phyloP scores from a whole-genome alignment of 1,284 basidiomycete species.

The Ceratobasidium sp. region DNA sequence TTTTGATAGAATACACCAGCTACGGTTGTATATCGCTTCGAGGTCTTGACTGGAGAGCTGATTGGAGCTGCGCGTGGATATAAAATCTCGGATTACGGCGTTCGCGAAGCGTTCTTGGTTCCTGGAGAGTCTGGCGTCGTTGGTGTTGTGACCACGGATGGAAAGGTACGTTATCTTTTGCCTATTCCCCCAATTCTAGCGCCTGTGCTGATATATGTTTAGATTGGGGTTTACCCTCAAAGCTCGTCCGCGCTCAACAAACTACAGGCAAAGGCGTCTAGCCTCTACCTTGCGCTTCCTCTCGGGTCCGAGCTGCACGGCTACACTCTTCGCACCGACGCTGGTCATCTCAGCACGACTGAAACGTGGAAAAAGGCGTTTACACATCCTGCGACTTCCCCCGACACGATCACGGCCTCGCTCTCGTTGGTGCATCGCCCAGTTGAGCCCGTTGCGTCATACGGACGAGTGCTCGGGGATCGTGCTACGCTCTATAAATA shows the following conservation, averaged over 20 bases:
- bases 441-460: conserved; percentile 69
- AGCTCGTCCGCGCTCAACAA: conserved; percentile 55
- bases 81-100: conserved; percentile 59
- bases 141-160: conserved; percentile 63
- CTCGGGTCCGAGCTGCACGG: conserved; percentile 49
- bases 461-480: conserved; percentile 86
- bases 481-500: conserved; percentile 94
- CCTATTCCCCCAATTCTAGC: conserved; percentile 45
- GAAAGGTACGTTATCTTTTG: conserved; percentile 58
- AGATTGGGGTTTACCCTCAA: conserved; percentile 70
- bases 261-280: conserved; percentile 49
- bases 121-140: conserved; percentile 58
- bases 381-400: conserved; percentile 55
- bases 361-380: conserved; percentile 32
- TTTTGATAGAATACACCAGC: conserved; percentile 56
- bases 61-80: conserved; percentile 25
- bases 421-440: conserved; percentile 48
- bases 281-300: conserved; percentile 64
- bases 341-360: neutral
- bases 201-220: conserved; percentile 49
- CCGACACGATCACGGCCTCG: conserved; percentile 62
- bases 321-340: neutral
- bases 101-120: conserved; percentile 66
- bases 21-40: conserved; percentile 78
- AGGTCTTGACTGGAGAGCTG: conserved; percentile 71